Evolutionary conservation across 176 grass and related monocot genomes (phyloP).

Genomic region (Hsuehochloa calcarea): DNA sequence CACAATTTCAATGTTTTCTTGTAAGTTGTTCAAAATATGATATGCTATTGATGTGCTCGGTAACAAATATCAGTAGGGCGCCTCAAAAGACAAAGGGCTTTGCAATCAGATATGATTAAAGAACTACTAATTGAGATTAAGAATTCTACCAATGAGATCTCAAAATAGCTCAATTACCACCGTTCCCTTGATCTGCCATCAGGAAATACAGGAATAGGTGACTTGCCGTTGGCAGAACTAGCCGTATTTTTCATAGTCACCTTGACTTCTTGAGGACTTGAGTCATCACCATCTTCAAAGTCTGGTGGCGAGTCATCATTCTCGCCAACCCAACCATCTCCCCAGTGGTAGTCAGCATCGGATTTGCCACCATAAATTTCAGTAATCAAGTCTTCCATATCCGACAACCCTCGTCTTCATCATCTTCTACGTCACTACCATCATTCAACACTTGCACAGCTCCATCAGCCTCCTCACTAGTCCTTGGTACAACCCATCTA

Average conservation of each 20-base stretch:
- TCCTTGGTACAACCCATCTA: constrained; percentile 5
- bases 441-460: neutral
- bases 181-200: constrained; percentile 76
- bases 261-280: constrained; percentile 29
- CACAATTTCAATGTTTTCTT: neutral
- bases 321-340: constrained; percentile 78
- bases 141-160: constrained; percentile 24
- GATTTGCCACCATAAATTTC: constrained; percentile 57
- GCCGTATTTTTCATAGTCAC: constrained; percentile 18
- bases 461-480: constrained; percentile 27
- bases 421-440: constrained; percentile 36
- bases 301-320: constrained; percentile 62
- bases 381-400: constrained; percentile 64
- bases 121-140: constrained; percentile 12
- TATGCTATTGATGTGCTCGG: neutral
- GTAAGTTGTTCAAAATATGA: neutral
- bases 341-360: constrained; percentile 58
- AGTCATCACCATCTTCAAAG: constrained; percentile 56
- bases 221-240: constrained; percentile 21
- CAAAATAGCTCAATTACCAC: constrained; percentile 51
- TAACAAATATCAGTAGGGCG: constrained; percentile 23
- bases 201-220: constrained; percentile 61
- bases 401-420: constrained; percentile 58
- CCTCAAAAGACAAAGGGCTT: constrained; percentile 19
- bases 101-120: constrained; percentile 24